These are phyloP conservation scores for Naganishia vishniacii DNA, from an alignment of 768 basidiomycete genomes.

Conservation along the genomic window DNA sequence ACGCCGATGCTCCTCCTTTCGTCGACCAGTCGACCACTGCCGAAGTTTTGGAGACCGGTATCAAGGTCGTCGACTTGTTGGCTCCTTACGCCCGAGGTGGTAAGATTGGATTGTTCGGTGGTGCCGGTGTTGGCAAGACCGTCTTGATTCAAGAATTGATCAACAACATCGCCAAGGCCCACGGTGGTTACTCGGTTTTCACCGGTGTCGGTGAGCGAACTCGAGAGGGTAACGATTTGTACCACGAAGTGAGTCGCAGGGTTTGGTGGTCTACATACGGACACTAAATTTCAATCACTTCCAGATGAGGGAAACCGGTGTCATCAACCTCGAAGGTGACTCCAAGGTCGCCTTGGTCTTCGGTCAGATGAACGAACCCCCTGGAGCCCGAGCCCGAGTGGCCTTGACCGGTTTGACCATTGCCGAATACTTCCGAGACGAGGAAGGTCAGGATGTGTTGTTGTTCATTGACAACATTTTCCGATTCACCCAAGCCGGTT, in stretches of 20 bases:
- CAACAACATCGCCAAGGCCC: slow-evolving; percentile 99
- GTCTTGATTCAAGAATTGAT: slow-evolving; percentile 99
- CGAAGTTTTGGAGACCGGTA: slow-evolving; percentile 98
- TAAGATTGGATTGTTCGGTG: slow-evolving; percentile 99
- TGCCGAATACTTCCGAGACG: slow-evolving; percentile 99
- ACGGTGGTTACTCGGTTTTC: slow-evolving; percentile 99
- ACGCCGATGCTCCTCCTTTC: slow-evolving; percentile 94
- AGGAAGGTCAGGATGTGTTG: slow-evolving; percentile 99
- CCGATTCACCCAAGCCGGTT: slow-evolving; percentile 99
- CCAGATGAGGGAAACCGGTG: slow-evolving; percentile 99
- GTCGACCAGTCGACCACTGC: slow-evolving; percentile 98
- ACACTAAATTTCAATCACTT: slow-evolving; percentile 57
- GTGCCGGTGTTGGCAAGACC: slow-evolving; percentile 99
- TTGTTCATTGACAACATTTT: slow-evolving; percentile 99
- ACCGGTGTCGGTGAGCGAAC: slow-evolving; percentile 98
- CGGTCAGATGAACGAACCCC: slow-evolving; percentile 99
- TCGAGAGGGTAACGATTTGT: slow-evolving; percentile 90
- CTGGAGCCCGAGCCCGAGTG: slow-evolving; percentile 99
- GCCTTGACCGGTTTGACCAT: slow-evolving; percentile 98
- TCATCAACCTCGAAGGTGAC: slow-evolving; percentile 99
- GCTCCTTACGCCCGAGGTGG: slow-evolving; percentile 99
- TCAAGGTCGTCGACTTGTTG: slow-evolving; percentile 99
- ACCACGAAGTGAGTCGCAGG: slow-evolving; percentile 44
- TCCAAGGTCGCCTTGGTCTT: slow-evolving; percentile 99
- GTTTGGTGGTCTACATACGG: neutral